Conservation (phyloP, 2,329 filamentous ascomycete species). For the Aspergillus sp. region DNA sequence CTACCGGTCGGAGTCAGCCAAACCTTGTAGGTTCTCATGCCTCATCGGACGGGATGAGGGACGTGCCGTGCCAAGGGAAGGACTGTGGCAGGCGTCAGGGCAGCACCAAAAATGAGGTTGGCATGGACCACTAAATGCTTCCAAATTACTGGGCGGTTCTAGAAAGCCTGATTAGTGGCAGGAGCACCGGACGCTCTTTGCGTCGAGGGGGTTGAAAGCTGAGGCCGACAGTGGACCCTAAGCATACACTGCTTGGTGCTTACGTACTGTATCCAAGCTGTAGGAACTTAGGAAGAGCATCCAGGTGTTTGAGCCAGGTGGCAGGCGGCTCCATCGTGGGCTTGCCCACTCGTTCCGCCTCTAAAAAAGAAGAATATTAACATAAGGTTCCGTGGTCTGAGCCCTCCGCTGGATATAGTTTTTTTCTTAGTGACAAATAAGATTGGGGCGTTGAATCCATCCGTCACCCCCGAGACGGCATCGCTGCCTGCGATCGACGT, state of each 20-base stretch:
- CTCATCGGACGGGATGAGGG: background rate
- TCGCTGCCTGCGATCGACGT: background rate
- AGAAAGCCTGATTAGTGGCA: background rate
- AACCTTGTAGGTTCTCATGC: background rate
- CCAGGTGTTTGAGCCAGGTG: background rate
- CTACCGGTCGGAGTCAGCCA: background rate
- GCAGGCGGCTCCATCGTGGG: background rate
- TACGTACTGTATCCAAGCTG: too few species aligned
- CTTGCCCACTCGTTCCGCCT: background rate
- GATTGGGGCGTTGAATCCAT: background rate
- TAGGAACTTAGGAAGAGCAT: too few species aligned
- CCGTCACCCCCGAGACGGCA: background rate
- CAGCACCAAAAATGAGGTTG: background rate
- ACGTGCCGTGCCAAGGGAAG: background rate
- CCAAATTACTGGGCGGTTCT: background rate
- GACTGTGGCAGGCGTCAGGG: background rate
- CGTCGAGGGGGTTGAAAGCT: background rate
- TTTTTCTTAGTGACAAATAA: background rate
- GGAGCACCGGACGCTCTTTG: background rate
- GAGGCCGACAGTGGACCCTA: background rate
- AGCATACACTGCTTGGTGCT: too few species aligned
- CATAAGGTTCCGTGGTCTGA: background rate
- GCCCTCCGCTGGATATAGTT: background rate
- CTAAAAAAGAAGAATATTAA: background rate
- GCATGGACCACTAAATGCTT: background rate